Conservation (phyloP, 306 rosid genomes). For the Dalbergia cochinchinensis region DNA sequence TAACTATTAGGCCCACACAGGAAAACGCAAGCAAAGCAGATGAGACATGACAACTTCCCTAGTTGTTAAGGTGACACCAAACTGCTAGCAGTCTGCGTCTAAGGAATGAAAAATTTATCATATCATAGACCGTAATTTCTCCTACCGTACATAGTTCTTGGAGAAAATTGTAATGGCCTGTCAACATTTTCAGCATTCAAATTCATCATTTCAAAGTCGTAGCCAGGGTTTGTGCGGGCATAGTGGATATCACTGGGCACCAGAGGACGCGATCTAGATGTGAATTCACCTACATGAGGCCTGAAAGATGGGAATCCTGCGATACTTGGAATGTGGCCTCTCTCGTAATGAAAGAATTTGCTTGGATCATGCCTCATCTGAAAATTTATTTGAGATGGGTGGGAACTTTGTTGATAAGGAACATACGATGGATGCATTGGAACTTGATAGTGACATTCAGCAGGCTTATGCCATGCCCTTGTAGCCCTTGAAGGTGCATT, state of each 20-base stretch:
- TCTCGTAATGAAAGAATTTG: slow-evolving; percentile 31
- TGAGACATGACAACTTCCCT: background rate
- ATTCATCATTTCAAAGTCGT: slow-evolving; percentile 41
- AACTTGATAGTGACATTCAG: slow-evolving; percentile 36
- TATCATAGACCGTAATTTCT: slow-evolving; percentile 34
- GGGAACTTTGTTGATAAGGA: slow-evolving; percentile 35
- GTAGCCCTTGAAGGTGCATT: slow-evolving; percentile 48
- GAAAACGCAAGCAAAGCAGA: background rate
- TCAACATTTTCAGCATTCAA: slow-evolving; percentile 40
- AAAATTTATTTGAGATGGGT: slow-evolving; percentile 47
- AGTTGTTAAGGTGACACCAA: slow-evolving; percentile 2
- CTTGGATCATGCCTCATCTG: slow-evolving; percentile 47
- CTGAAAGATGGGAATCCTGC: slow-evolving; percentile 47
- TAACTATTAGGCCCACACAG: background rate
- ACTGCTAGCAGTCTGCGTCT: background rate
- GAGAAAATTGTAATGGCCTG: slow-evolving; percentile 40
- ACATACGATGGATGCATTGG: slow-evolving; percentile 42
- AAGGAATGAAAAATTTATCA: slow-evolving; percentile 14
- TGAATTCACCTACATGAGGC: slow-evolving; percentile 39
- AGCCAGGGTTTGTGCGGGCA: slow-evolving; percentile 43
- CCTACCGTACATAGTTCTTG: slow-evolving; percentile 45
- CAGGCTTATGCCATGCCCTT: slow-evolving; percentile 45
- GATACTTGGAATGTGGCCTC: slow-evolving; percentile 42
- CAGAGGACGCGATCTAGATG: slow-evolving; percentile 37
- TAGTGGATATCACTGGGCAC: slow-evolving; percentile 3